These are phyloP conservation scores for Puccinia horiana DNA, from an alignment of 1,284 basidiomycete genomes.

Conservation along the genomic window DNA sequence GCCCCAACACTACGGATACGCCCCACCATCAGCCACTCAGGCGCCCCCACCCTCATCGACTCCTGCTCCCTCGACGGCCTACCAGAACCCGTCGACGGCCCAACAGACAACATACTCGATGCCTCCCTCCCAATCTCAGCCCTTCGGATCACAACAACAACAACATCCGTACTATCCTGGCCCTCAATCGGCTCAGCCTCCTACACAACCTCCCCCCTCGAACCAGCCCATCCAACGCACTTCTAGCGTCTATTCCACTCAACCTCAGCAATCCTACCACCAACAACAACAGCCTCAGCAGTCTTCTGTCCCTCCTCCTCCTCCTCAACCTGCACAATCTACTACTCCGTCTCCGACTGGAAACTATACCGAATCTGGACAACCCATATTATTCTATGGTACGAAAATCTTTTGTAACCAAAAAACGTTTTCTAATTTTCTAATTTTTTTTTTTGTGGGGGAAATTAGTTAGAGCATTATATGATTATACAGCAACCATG, in stretches of 20 bases:
- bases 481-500: conserved; percentile 83
- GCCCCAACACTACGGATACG: conserved; percentile 48
- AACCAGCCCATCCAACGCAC: conserved; percentile 37
- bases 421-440: background rate
- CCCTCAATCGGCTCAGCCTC: conserved; percentile 49
- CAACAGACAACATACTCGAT: conserved; percentile 3
- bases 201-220: conserved; percentile 50
- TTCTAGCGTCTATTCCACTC: conserved; percentile 52
- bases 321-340: conserved; percentile 50
- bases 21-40: conserved; percentile 48
- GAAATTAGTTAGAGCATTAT: conserved; percentile 77
- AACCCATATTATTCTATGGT: conserved; percentile 81
- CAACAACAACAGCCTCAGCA: conserved; percentile 53
- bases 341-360: conserved; percentile 64
- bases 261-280: conserved; percentile 49
- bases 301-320: conserved; percentile 51
- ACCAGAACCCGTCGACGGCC: background rate
- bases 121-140: conserved; percentile 25
- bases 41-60: conserved; percentile 55
- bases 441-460: background rate
- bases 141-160: conserved; percentile 24
- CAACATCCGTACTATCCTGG: conserved; percentile 27
- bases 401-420: conserved; percentile 51
- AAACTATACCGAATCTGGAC: conserved; percentile 74
- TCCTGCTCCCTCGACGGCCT: conserved; percentile 50